phyloP scores from a whole-genome alignment of 352 stramenopile species.

The Blastocystis sp. region DNA sequence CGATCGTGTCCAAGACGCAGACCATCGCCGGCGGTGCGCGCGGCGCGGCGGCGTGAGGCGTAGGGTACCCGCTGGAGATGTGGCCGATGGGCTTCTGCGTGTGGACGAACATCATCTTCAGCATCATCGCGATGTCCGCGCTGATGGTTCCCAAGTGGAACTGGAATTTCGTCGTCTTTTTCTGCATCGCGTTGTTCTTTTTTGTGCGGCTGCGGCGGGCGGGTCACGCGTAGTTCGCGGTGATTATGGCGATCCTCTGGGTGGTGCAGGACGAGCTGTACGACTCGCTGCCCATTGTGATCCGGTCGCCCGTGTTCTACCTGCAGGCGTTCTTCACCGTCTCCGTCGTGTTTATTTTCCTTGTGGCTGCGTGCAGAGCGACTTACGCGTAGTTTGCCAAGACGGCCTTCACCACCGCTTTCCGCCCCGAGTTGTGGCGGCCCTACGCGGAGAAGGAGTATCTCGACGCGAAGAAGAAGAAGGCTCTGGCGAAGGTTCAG shows the following conservation, averaged over 20 bases:
- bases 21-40: slow-evolving; percentile 30
- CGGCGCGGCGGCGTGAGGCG: neutral
- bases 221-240: slow-evolving; percentile 32
- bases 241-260: slow-evolving; percentile 49
- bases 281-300: slow-evolving; percentile 66
- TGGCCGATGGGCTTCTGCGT: slow-evolving; percentile 58
- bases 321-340: slow-evolving; percentile 50
- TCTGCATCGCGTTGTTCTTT: slow-evolving; percentile 33
- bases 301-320: slow-evolving; percentile 59
- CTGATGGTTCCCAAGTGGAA: slow-evolving; percentile 62
- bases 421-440: slow-evolving; percentile 27
- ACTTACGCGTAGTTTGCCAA: slow-evolving; percentile 50
- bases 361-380: neutral
- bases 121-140: slow-evolving; percentile 57
- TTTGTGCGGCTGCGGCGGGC: neutral
- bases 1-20: slow-evolving; percentile 22
- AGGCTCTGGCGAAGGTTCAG: neutral
- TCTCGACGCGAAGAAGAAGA: neutral
- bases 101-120: slow-evolving; percentile 65
- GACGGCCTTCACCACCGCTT: slow-evolving; percentile 15
- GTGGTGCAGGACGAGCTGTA: slow-evolving; percentile 66
- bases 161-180: slow-evolving; percentile 34
- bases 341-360: slow-evolving; percentile 55
- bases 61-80: slow-evolving; percentile 51
- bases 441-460: slow-evolving; percentile 51